Evolutionary conservation across 768 basidiomycete genomes (phyloP), one percentile per base, ranked within the genome.

Genomic region (Tephrocybe sp.): DNA sequence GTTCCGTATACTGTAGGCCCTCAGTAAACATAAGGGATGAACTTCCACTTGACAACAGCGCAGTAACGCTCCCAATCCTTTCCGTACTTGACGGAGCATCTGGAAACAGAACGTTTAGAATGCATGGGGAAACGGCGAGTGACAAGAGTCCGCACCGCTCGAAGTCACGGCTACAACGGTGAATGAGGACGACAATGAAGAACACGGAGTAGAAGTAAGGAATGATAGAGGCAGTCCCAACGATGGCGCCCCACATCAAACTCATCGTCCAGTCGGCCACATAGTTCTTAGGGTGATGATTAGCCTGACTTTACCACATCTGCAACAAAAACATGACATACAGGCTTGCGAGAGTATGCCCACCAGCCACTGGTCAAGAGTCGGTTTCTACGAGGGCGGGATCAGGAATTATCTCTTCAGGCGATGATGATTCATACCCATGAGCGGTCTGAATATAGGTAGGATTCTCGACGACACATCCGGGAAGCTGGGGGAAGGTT

Each of bases 181-280:
- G 97, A 33, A 92, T 76, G 47, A 99, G 82, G 18, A 98, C 94
- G 38, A 79, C 79, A 61, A 95, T 85, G 76, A 98, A 98, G 79
- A 98, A 99, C 42, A 93, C 76, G 11, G 92, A 92, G 70, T 98
- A 98, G 71, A 91, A 99, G 72, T 94, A 94, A 1, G 94, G 94
- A 63, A 98, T 95, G 42, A 86, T 78, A 24, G 85, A 84, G 13
- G 84, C 77, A 3, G 79, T 71, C 21, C 91, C 89, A 42, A 90
- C 80, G 64, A 86, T 70, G 40, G 83, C 83, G 47, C 91, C 91
- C 91, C 91, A 93, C 40, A 80, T 85, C 55, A 92, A 76, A 59
- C 85, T 81, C 83, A 90, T 90, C 21, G 73, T 70, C 88, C 90
- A 93, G 68, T 97, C 94, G 53, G 93, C 94, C 23, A 92, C 86